phyloP scores from a whole-genome alignment of 2,329 filamentous ascomycete species.

The Exophiala lecanii-corni region DNA sequence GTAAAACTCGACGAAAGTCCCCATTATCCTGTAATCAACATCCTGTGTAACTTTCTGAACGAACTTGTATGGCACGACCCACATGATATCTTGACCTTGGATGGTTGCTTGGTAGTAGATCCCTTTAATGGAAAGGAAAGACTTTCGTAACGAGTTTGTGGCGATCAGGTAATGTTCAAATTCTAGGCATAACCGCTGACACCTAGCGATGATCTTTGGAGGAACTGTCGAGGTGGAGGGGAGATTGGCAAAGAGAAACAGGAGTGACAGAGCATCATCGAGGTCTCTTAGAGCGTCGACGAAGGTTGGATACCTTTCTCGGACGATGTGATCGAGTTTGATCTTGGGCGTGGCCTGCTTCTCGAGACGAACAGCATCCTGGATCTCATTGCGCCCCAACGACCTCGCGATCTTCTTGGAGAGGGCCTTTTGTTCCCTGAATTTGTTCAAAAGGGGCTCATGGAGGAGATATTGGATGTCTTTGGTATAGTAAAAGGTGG shows the following conservation, averaged over 20 bases:
- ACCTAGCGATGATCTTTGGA: conserved; percentile 90
- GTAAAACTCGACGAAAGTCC: conserved; percentile 98
- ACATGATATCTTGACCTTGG: conserved; percentile 92
- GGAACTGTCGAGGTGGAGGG: conserved; percentile 86
- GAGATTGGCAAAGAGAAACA: conserved; percentile 95
- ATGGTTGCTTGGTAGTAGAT: conserved; percentile 99
- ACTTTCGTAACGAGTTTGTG: conserved; percentile 87
- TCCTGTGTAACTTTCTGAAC: conserved; percentile 91
- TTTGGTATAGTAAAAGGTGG: conserved; percentile 88
- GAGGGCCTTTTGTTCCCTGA: conserved; percentile 93
- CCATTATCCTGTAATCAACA: conserved; percentile 98
- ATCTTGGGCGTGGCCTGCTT: conserved; percentile 85
- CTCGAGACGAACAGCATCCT: conserved; percentile 83
- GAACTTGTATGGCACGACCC: conserved; percentile 97
- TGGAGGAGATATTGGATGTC: conserved; percentile 98
- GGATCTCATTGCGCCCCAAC: conserved; percentile 83
- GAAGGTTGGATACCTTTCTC: conserved; percentile 97
- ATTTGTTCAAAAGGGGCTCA: conserved; percentile 88
- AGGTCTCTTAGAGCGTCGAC: conserved; percentile 89
- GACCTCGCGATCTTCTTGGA: conserved; percentile 97
- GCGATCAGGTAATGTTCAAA: conserved; percentile 97
- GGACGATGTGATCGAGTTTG: conserved; percentile 92
- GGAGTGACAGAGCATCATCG: conserved; percentile 93
- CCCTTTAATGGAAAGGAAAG: conserved; percentile 96
- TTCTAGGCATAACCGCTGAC: conserved; percentile 87